Evolutionary conservation across 257 asterid genomes (phyloP).

Genomic region (Fraxinus excelsior): DNA sequence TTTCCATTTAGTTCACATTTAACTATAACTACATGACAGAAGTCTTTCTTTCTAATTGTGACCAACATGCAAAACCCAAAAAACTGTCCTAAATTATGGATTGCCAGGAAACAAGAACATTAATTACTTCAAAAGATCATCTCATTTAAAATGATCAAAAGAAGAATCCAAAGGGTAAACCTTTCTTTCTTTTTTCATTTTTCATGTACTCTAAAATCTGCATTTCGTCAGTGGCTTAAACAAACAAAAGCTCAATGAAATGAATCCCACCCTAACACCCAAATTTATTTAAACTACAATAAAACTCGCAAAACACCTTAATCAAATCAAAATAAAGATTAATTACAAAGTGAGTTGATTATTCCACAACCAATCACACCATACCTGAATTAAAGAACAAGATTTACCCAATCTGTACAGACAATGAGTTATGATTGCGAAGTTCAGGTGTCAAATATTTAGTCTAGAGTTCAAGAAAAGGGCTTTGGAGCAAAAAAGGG

Average conservation of each 20-base stretch:
- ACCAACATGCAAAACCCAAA: background rate
- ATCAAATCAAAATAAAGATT: background rate
- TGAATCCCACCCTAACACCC: background rate
- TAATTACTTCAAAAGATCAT: conserved; percentile 15
- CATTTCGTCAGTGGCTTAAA: conserved; percentile 10
- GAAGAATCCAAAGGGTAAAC: conserved; percentile 11
- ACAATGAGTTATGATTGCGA: conserved; percentile 35
- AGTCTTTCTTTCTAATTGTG: background rate
- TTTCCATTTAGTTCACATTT: conserved; percentile 13
- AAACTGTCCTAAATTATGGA: background rate
- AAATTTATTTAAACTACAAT: conserved; percentile 23
- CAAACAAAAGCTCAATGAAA: conserved; percentile 4
- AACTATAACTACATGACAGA: background rate
- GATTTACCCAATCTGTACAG: conserved; percentile 24
- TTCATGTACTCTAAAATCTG: background rate
- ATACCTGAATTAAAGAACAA: conserved; percentile 40
- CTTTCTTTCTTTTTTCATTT: background rate
- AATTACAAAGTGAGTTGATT: background rate
- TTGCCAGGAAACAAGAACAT: background rate
- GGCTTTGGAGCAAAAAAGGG: conserved; percentile 13
- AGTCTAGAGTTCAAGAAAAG: conserved; percentile 35
- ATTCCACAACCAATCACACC: conserved; percentile 30
- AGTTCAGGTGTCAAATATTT: conserved; percentile 30
- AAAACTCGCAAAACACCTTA: conserved; percentile 18
- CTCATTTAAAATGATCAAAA: conserved; percentile 1